Evolutionary conservation across 2,329 filamentous ascomycete genomes (phyloP), one percentile per base, ranked within the genome.

Genomic region (Penicillium sp.): DNA sequence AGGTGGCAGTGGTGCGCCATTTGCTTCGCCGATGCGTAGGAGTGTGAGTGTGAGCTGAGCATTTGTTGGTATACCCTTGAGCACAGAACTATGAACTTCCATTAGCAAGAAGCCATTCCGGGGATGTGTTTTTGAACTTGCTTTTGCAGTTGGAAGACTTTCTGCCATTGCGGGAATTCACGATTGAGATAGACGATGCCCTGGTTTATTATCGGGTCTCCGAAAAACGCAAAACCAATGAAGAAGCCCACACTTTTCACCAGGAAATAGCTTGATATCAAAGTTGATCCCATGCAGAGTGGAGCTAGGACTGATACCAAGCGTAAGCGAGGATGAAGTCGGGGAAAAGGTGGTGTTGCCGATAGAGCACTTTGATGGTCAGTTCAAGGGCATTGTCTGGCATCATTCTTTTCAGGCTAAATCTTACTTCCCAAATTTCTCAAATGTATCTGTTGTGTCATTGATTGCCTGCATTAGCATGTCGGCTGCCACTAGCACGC

Each of bases 1-100:
- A 8, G 76, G 80, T 0, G 85, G 85, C 0, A 93, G 64, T 0
- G 87, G 87, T 0, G 84, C 81, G 48, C 84, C 84, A 64, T 89
- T 89, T 8, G 77, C 77, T 63, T 93, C 87, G 27, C 85, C 86
- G 18, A 90, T 79, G 4, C 87, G 82, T 8, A 93, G 76, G 1
- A 93, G 72, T 0, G 86, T 93, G 17, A 93, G 68, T 0, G 85
- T 80, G 12, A 93, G 75, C 56, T 94, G 87, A 3, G 85, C 85
- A 56, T 93, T 92, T 1, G 86, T 94, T 1, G 87, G 87, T 0
- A 92, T 80, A 2, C 85, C 85, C 56, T 84, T 85, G 34, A 94
- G 76, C 1, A 92, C 59, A 0, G 83, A 86, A 47, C 68, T 71
- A 33, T 28, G 2, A 8, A 22, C 11, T 28, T 22, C 10, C 25